Evolutionary conservation across 1,284 basidiomycete genomes (phyloP), one percentile per base, ranked within the genome.

Genomic region (Ganoderma lingzhi): DNA sequence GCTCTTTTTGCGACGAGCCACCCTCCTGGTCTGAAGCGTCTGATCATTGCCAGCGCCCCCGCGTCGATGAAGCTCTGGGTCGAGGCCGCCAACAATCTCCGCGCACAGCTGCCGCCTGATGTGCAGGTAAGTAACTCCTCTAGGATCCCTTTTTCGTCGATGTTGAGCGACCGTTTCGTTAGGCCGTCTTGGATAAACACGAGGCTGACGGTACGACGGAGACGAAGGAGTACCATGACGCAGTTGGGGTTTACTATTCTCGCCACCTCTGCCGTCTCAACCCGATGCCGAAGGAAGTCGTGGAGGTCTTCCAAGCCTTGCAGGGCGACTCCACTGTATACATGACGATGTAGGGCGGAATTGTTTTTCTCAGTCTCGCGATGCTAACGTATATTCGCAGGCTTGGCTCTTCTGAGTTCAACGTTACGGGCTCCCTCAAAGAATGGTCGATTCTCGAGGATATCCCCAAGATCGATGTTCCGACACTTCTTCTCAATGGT

Each of bases 291-390:
- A 63, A 79, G 56, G 67, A 76, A 6, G 70, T 82, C 42, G 39
- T 64, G 14, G 70, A 62, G 41, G 32, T 77, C 68, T 67, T 81
- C 77, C 66, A 53, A 62, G 67, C 73, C 75, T 60, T 80, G 17
- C 77, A 78, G 39, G 78, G 79, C 60, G 86, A 88, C 70, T 80
- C 83, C 4, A 88, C 86, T 0, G 86, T 87, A 0, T 85, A 85
- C 71, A 65, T 76, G 32, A 84, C 84, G 41, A 85, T 87, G 84
- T 83, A n/a, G n/a, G n/a, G n/a, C n/a, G n/a, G n/a, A n/a, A n/a
- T n/a, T n/a, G n/a, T n/a, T n/a, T n/a, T n/a, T n/a, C n/a, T n/a
- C n/a, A n/a, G n/a, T n/a, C n/a, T n/a, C n/a, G n/a, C n/a, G n/a
- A n/a, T n/a, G n/a, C n/a, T n/a, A n/a, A n/a, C n/a, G n/a, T n/a